Percentiles rank a stretch among this genome's conserved stretches.
Evolutionary conservation across 225 moss, liverwort and hornwort species (phyloP).

Genomic region (Straminergon stramineum): DNA sequence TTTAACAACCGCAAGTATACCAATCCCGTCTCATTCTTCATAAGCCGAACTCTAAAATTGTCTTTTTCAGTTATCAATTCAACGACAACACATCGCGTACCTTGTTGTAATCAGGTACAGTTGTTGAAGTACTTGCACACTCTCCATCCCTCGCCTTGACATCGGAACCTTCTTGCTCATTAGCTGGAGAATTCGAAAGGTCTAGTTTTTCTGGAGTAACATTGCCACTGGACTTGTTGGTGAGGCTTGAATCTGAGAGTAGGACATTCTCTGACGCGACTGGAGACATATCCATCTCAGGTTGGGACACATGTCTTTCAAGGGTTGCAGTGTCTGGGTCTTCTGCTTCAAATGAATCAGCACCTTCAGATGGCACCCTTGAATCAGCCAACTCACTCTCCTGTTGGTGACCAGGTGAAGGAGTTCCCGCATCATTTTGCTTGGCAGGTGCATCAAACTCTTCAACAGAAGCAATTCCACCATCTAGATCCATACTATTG

Average conservation of each 20-base stretch:
- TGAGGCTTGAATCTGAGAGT: not conserved
- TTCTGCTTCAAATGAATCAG: not conserved
- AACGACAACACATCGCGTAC: not conserved
- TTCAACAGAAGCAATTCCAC: not conserved
- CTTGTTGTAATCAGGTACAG: not conserved
- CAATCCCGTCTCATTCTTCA: not conserved
- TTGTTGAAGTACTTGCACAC: not conserved
- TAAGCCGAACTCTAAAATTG: not conserved
- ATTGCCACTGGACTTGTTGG: not conserved
- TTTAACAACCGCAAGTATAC: not conserved
- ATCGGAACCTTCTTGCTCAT: not conserved
- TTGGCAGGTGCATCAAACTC: not conserved
- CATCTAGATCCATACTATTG: not conserved
- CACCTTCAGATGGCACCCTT: not conserved
- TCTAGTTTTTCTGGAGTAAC: not conserved
- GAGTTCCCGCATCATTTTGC: not conserved
- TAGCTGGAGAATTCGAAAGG: not conserved
- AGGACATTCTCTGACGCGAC: not conserved
- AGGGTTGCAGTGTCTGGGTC: not conserved
- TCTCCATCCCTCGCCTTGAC: constrained; percentile 7
- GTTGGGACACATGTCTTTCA: not conserved
- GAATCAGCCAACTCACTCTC: not conserved
- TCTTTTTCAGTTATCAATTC: not conserved
- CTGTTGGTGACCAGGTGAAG: not conserved
- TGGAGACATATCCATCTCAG: not conserved